These are phyloP conservation scores for Xylariaceae sp. DNA, from an alignment of 2,329 filamentous ascomycete species.

Conservation along the genomic window DNA sequence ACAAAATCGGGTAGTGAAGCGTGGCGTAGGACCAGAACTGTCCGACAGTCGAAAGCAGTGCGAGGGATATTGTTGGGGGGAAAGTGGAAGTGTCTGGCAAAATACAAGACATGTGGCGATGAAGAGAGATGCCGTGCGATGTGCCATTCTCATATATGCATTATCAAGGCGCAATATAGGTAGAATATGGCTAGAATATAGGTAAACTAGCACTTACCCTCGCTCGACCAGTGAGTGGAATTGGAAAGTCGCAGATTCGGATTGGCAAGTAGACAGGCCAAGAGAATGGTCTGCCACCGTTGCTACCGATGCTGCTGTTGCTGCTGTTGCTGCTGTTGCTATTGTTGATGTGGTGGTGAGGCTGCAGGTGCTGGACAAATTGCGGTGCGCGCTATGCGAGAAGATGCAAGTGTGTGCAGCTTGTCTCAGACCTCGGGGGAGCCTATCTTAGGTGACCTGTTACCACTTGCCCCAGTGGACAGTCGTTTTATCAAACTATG, in stretches of 20 bases:
- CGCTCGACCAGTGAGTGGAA: conserved; percentile 10
- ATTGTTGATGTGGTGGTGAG: not conserved
- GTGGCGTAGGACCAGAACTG: conserved; percentile 1
- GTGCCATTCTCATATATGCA: conserved; percentile 14
- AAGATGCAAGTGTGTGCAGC: conserved; percentile 20
- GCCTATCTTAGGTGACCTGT: conserved; percentile 2
- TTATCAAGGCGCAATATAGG: conserved; percentile 25
- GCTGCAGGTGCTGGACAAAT: conserved; percentile 1
- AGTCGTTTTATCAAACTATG: conserved; percentile 16
- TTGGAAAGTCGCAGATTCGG: conserved; percentile 8
- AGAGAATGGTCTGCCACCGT: conserved; percentile 5
- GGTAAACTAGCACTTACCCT: conserved; percentile 20
- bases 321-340: conserved; percentile 3
- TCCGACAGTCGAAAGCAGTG: conserved; percentile 3
- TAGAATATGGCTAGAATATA: not conserved
- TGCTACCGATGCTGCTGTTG: conserved; percentile 10
- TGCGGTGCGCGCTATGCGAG: conserved; percentile 22
- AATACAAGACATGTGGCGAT: not conserved
- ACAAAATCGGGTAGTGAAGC: conserved; percentile 7
- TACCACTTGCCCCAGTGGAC: conserved; percentile 12
- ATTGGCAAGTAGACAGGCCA: conserved; percentile 7
- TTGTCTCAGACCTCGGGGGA: conserved; percentile 16
- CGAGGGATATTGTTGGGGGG: conserved; percentile 1
- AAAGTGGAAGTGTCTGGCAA: conserved; percentile 6
- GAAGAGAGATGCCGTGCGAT: conserved; percentile 2